Conservation (phyloP, 1,284 basidiomycete species). For the Leccinum colubrinum region DNA sequence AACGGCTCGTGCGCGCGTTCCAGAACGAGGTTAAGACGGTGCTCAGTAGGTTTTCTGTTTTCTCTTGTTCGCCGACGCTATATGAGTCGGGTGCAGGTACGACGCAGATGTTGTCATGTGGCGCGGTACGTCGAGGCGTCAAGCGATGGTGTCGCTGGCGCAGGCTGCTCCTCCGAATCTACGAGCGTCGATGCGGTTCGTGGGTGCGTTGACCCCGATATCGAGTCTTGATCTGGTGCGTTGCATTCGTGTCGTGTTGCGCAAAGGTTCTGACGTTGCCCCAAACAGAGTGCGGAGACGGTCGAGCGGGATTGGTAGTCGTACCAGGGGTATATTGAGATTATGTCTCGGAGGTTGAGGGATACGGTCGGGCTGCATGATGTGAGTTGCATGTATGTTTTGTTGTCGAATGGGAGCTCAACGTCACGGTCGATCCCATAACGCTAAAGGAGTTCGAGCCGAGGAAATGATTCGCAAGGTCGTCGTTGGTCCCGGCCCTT, state of each 20-base stretch:
- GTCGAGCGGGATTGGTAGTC: slow-evolving; percentile 52
- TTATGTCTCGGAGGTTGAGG: slow-evolving; percentile 64
- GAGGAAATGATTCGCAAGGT: no score
- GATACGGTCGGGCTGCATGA: slow-evolving; percentile 58
- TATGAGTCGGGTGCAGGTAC: slow-evolving; percentile 47
- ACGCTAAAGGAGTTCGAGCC: no score
- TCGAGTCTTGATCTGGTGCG: not conserved
- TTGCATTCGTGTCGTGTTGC: not conserved
- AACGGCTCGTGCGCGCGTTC: slow-evolving; percentile 43
- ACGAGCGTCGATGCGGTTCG: slow-evolving; percentile 50
- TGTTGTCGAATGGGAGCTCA: no score
- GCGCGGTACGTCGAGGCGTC: slow-evolving; percentile 52
- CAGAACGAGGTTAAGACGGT: slow-evolving; percentile 50
- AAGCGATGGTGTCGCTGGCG: slow-evolving; percentile 18
- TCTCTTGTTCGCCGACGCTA: not conserved
- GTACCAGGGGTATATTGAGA: slow-evolving; percentile 63
- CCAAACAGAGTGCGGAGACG: slow-evolving; percentile 34
- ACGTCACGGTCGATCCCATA: no score
- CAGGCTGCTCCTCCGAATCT: slow-evolving; percentile 23
- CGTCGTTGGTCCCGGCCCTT: no score
- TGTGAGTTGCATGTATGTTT: not conserved
- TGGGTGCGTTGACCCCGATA: no score
- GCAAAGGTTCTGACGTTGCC: no score
- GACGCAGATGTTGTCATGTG: slow-evolving; percentile 78
- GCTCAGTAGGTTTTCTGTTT: slow-evolving; percentile 41